phyloP scores from a whole-genome alignment of 1,284 basidiomycete genomes.

The Schizopora paradoxa region DNA sequence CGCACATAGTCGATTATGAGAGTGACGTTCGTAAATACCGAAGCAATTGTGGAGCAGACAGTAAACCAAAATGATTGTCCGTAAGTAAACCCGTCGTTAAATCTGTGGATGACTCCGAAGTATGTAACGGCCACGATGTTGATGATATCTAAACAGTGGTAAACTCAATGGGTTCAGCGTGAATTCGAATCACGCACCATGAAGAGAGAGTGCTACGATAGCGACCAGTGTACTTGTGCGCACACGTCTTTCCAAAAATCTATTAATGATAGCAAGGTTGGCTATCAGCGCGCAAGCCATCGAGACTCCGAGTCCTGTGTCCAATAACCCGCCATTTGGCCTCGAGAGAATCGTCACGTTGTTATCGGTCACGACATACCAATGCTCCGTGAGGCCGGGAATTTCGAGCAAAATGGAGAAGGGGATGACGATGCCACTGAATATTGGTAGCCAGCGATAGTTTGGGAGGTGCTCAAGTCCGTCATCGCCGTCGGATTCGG shows the following conservation, averaged over 20 bases:
- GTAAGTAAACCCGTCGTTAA: slow-evolving; percentile 67
- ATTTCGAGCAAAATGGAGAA: slow-evolving; percentile 79
- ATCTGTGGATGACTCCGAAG: slow-evolving; percentile 63
- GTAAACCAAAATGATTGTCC: slow-evolving; percentile 79
- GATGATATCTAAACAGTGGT: slow-evolving; percentile 50
- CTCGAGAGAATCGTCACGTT: slow-evolving; percentile 43
- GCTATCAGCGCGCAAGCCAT: slow-evolving; percentile 66
- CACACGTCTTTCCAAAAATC: slow-evolving; percentile 69
- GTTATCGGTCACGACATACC: slow-evolving; percentile 59
- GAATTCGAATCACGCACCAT: slow-evolving; percentile 43
- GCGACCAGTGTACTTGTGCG: slow-evolving; percentile 59
- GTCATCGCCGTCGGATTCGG: slow-evolving; percentile 16
- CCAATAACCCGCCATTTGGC: slow-evolving; percentile 53
- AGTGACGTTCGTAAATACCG: slow-evolving; percentile 63
- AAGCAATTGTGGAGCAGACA: slow-evolving; percentile 68
- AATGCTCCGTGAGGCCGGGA: slow-evolving; percentile 64
- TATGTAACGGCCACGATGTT: slow-evolving; percentile 57
- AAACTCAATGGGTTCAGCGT: slow-evolving; percentile 8
- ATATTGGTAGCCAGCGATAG: slow-evolving; percentile 58
- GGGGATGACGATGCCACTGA: slow-evolving; percentile 68
- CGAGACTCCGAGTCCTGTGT: slow-evolving; percentile 61
- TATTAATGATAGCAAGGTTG: slow-evolving; percentile 59
- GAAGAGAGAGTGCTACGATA: slow-evolving; percentile 57
- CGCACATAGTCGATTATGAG: slow-evolving; percentile 57
- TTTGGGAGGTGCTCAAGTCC: slow-evolving; percentile 31